Base-by-base conservation (phyloP, 2,329 filamentous ascomycete species). In the Cladosporium sp. region DNA sequence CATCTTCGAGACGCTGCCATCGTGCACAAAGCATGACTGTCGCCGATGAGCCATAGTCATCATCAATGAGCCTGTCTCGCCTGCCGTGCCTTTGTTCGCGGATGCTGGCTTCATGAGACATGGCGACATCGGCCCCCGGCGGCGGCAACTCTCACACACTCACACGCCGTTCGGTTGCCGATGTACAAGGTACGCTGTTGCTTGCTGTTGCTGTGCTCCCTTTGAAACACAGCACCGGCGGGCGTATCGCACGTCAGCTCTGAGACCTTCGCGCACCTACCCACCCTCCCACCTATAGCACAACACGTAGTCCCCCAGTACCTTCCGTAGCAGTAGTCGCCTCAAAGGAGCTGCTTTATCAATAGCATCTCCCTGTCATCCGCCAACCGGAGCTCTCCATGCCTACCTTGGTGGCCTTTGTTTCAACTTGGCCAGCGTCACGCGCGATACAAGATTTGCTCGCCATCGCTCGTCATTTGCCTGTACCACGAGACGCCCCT, bases 391-490 rank as follows among this genome's bases (percentile, higher is more conserved):
- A 32, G 51, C 51, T 28, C 18, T n/a, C 15, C 38, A 44, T 44
- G 24, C 7, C 11, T 36, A 3, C 7, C 38, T 44, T 18, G 18
- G 38, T n/a, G 30, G 59, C 59, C 47, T 52, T 51, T 61, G 59
- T 61, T 61, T 61, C 59, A 34, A 51, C n/a, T 38, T 30, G 52
- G 14, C 59, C 32, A 36, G 49, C 49, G 60, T 64, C 60, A 64
- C 60, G 60, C 60, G 60, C 49, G 44, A 57, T 28, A 1, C 24
- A 28, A 62, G 24, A 38, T 51, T 38, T 54, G 59, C 59, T 54
- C 59, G 44, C 59, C 41, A 54, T 52, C 44, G 30, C 60, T 57
- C 51, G 60, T 64, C 60, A 64, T 61, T 55, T 64, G 60, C 34
- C 57, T 41, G 57, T 57, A 64, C 34, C 60, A 64, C 60, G 60